These are phyloP conservation scores for Phoma sp. DNA, from an alignment of 2,329 filamentous ascomycete genomes.

Conservation along the genomic window DNA sequence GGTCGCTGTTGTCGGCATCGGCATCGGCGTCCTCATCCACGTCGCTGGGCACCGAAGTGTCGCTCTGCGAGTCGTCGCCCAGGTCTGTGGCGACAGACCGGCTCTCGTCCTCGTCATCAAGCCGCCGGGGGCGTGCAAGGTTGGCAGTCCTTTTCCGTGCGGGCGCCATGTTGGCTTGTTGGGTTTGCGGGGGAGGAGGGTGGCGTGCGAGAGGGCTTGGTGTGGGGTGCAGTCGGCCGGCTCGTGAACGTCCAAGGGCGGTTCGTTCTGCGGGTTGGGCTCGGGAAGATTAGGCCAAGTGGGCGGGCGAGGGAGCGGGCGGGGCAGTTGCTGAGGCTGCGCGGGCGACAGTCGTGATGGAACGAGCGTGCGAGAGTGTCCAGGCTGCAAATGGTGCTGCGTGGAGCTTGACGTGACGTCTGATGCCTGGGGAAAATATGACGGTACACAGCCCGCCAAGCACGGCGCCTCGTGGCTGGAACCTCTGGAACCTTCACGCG, in stretches of 20 bases:
- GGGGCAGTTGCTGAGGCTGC: conserved; percentile 25
- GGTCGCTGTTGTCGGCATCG: conserved; percentile 63
- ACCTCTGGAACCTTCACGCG: neutral
- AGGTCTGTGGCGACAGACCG: conserved; percentile 55
- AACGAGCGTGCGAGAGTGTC: conserved; percentile 23
- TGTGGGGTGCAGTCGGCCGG: conserved; percentile 13
- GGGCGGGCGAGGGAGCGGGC: conserved; percentile 21
- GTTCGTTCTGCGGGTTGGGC: conserved; percentile 28
- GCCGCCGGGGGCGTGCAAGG: conserved; percentile 46
- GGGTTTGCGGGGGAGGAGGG: conserved; percentile 24
- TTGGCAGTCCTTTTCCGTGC: conserved; percentile 44
- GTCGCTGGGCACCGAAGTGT: conserved; percentile 60
- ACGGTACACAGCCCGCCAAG: conserved; percentile 31
- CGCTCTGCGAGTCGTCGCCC: conserved; percentile 68
- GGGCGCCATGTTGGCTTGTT: conserved; percentile 40
- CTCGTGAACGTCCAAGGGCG: conserved; percentile 12
- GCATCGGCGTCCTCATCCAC: conserved; percentile 62
- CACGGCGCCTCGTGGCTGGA: conserved; percentile 11
- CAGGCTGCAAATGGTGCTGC: conserved; percentile 24
- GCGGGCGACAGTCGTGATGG: conserved; percentile 35
- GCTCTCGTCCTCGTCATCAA: conserved; percentile 49
- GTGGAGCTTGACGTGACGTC: conserved; percentile 28
- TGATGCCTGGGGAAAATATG: conserved; percentile 47
- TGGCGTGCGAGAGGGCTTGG: conserved; percentile 19
- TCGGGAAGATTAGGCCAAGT: conserved; percentile 22